These are phyloP conservation scores for Blastocystis sp. DNA, from an alignment of 352 stramenopile genomes.

Conservation along the genomic window DNA sequence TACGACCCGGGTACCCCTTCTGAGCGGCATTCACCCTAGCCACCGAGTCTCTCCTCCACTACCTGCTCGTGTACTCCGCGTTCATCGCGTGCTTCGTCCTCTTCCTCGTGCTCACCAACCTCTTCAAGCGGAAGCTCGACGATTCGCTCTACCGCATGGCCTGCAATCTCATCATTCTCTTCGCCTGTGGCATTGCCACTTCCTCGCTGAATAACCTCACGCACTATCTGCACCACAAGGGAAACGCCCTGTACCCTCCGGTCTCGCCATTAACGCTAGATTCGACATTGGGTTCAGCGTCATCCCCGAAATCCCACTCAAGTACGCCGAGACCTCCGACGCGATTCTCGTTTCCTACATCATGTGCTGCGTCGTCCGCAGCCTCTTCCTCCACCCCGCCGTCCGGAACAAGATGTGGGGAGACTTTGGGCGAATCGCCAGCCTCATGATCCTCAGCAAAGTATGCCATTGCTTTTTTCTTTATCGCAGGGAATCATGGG, in stretches of 20 bases:
- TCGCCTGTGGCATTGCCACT: constrained; percentile 53
- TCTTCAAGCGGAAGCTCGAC: constrained; percentile 60
- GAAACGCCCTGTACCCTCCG: not conserved
- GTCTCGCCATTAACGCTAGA: constrained; percentile 4
- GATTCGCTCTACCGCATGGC: constrained; percentile 44
- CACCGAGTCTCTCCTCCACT: not conserved
- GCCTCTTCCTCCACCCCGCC: constrained; percentile 54
- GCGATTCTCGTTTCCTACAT: constrained; percentile 60
- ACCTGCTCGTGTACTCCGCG: not conserved
- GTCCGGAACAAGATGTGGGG: constrained; percentile 70
- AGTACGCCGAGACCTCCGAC: constrained; percentile 54
- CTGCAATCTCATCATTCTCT: constrained; percentile 62
- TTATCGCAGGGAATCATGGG: constrained; percentile 61
- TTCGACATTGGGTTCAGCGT: constrained; percentile 60
- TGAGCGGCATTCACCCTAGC: not conserved
- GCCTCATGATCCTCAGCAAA: constrained; percentile 69
- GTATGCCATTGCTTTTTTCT: not conserved
- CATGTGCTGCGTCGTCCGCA: constrained; percentile 25
- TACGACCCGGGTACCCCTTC: constrained; percentile 5
- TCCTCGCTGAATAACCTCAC: constrained; percentile 69
- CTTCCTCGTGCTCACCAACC: constrained; percentile 54
- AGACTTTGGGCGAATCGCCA: constrained; percentile 67
- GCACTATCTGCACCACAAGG: constrained; percentile 66
- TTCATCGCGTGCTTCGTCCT: constrained; percentile 26
- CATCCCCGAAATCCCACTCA: constrained; percentile 62